Evolutionary conservation across 2,329 filamentous ascomycete genomes (phyloP).

Genomic region (Alternaria gansuensis): DNA sequence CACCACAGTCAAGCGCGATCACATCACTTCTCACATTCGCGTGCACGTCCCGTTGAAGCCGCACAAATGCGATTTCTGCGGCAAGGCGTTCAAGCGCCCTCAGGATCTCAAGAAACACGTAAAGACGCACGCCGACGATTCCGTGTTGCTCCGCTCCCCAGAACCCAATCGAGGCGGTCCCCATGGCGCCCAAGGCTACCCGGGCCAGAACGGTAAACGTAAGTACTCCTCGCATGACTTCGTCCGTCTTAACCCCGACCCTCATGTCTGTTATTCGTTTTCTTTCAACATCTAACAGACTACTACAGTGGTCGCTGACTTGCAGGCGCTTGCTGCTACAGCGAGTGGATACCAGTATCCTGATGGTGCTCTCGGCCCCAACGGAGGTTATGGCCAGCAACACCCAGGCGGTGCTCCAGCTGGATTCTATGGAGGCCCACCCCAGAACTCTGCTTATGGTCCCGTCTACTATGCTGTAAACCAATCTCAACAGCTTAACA

Average conservation of each 20-base stretch:
- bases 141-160: constrained; percentile 73
- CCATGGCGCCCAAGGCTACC: constrained; percentile 49
- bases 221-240: constrained; percentile 35
- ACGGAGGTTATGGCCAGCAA: constrained; percentile 58
- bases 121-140: constrained; percentile 98
- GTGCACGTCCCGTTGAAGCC: constrained; percentile 99
- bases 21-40: constrained; percentile 98
- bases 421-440: constrained; percentile 63
- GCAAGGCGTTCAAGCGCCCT: constrained; percentile 98
- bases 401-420: constrained; percentile 60
- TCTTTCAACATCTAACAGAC: constrained; percentile 48
- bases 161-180: constrained; percentile 63
- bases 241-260: background rate
- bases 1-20: constrained; percentile 97
- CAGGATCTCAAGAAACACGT: constrained; percentile 99
- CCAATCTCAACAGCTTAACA: constrained; percentile 72
- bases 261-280: constrained; percentile 17
- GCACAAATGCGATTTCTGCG: constrained; percentile 98
- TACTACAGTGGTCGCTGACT: constrained; percentile 56
- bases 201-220: constrained; percentile 53
- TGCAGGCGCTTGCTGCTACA: constrained; percentile 60
- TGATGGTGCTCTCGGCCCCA: constrained; percentile 50
- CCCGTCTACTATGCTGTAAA: constrained; percentile 81
- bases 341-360: constrained; percentile 60
- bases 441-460: constrained; percentile 66